phyloP scores from a whole-genome alignment of 495 filamentous ascomycete genomes.

The Oidiodendron maius region DNA sequence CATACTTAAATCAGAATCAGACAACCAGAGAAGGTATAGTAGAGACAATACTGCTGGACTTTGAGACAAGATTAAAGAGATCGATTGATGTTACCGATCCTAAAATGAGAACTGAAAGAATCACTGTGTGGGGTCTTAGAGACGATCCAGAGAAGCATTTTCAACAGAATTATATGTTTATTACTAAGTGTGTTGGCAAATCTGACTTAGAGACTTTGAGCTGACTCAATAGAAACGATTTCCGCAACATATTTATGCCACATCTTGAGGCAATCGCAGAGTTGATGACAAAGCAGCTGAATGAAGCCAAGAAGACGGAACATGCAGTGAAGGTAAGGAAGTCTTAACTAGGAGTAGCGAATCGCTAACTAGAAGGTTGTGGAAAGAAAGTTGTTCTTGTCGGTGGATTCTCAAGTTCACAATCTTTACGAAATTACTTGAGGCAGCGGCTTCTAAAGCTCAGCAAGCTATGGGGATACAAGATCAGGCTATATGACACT shows the following conservation, averaged over 20 bases:
- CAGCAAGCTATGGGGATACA: background rate
- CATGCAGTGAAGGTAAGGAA: conserved; percentile 4
- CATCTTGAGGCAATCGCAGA: conserved; percentile 2
- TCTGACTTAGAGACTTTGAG: background rate
- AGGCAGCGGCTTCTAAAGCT: background rate
- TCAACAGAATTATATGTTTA: background rate
- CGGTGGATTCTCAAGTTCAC: conserved; percentile 25
- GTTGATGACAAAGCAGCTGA: conserved; percentile 7
- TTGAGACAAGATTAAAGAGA: conserved; percentile 2
- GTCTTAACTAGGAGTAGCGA: background rate
- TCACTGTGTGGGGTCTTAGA: background rate
- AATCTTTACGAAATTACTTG: conserved; percentile 20
- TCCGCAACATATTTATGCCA: background rate
- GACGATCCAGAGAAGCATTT: background rate
- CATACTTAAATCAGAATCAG: background rate
- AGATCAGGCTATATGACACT: conserved; percentile 2
- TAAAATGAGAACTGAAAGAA: background rate
- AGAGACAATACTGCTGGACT: background rate
- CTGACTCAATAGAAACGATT: conserved; percentile 2
- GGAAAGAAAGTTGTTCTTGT: conserved; percentile 29
- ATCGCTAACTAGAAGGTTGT: background rate
- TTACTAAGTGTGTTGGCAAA: background rate
- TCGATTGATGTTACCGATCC: background rate
- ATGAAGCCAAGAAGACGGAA: background rate
- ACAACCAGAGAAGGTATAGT: conserved; percentile 4